A percentile compares a stretch with the other conserved stretches of the same genome.
Conservation (phyloP, 768 basidiomycete genomes). For the Coprinopsis cinerea region DNA sequence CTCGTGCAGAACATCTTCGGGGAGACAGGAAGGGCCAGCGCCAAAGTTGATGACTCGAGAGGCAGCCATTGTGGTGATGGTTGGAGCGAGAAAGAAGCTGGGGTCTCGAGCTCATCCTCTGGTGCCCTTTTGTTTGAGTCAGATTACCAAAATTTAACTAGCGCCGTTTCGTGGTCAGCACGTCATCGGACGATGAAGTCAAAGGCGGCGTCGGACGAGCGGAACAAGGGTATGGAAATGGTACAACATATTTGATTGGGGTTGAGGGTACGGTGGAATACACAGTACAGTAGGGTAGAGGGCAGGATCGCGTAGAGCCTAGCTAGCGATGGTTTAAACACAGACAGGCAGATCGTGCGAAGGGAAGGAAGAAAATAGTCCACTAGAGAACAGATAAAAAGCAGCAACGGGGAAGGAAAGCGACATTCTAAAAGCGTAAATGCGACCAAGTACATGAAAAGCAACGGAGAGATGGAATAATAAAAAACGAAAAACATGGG, state of each 20-base stretch:
- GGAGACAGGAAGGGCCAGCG: slow-evolving; percentile 90
- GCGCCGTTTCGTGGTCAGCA: neutral
- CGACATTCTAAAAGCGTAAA: neutral
- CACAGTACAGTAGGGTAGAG: too few relatives aligned
- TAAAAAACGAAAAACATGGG: neutral
- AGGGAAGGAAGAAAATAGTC: too few relatives aligned
- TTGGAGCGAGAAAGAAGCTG: neutral
- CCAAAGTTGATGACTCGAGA: slow-evolving; percentile 78
- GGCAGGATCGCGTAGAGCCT: too few relatives aligned
- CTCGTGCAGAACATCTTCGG: slow-evolving; percentile 77
- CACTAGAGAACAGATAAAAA: too few relatives aligned
- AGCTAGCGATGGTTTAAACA: too few relatives aligned
- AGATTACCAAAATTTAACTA: neutral
- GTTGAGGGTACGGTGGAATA: too few relatives aligned
- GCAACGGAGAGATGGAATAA: neutral
- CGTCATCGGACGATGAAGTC: too few relatives aligned
- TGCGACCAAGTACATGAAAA: neutral
- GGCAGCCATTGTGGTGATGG: slow-evolving; percentile 25
- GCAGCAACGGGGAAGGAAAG: neutral
- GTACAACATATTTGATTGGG: too few relatives aligned
- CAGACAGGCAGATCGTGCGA: too few relatives aligned
- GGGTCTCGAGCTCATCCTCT: neutral
- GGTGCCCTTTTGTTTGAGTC: neutral
- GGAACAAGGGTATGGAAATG: too few relatives aligned
- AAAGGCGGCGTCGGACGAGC: too few relatives aligned